These are phyloP conservation scores for Solanum virginianum DNA, from an alignment of 257 asterid genomes.

Conservation along the genomic window DNA sequence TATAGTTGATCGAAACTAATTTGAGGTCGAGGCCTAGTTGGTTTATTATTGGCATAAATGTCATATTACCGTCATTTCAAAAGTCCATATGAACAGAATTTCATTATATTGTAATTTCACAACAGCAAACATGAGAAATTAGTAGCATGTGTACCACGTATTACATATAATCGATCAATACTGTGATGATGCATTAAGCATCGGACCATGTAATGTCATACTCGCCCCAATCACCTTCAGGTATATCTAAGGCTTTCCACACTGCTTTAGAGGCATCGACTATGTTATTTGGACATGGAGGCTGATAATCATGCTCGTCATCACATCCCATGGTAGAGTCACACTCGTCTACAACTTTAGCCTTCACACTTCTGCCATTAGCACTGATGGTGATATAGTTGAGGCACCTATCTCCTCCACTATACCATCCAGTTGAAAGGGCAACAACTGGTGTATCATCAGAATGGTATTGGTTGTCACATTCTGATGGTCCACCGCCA, in stretches of 20 bases:
- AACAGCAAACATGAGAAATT: neutral
- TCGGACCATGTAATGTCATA: conserved; percentile 33
- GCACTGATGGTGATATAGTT: conserved; percentile 6
- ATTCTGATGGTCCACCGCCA: conserved; percentile 27
- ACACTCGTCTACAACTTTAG: conserved; percentile 32
- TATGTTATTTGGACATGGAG: conserved; percentile 38
- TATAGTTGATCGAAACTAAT: no score
- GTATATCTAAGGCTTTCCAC: conserved; percentile 30
- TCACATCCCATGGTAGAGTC: conserved; percentile 39
- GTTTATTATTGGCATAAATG: neutral
- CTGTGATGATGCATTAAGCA: conserved; percentile 1
- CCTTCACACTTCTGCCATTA: conserved; percentile 21
- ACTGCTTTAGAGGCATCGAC: conserved; percentile 36
- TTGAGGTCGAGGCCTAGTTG: no score
- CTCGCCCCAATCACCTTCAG: conserved; percentile 17
- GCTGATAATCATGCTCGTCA: conserved; percentile 30
- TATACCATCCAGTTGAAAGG: conserved; percentile 28
- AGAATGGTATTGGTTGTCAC: conserved; percentile 24
- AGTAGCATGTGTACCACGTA: neutral
- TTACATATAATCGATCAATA: neutral
- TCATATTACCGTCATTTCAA: neutral
- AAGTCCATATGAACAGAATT: neutral
- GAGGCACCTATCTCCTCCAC: conserved; percentile 17
- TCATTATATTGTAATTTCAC: neutral
- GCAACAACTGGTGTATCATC: conserved; percentile 25